Evolutionary conservation across 257 asterid genomes (phyloP), one percentile per base, ranked within the genome.

Genomic region (Ehretia macrophylla): DNA sequence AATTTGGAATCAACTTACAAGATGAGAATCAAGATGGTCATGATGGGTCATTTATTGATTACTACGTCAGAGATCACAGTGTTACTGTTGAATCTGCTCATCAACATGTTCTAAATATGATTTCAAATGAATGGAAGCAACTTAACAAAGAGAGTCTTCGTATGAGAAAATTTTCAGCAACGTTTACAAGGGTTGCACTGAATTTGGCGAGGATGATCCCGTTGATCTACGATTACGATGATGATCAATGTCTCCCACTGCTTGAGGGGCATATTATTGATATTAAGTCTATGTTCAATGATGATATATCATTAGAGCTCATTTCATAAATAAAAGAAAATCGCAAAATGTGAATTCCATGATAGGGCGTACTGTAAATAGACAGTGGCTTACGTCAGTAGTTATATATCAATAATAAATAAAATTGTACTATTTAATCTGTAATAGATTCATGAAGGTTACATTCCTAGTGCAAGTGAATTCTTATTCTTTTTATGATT

Each of bases 151-250:
- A 71, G 56, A 71, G 69, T 42, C 69, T 65, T 17, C 0, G 19
- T 45, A 58, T 65, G 10, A 58, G 55, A 17, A 44, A 58, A 11
- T 13, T 64, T 20, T 20, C 65, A 4, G 21, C 62, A 8, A 32
- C 63, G 4, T 68, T 71, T 9, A 19, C n/a, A 47, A 68, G 56
- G 61, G 81, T 70, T 12, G 59, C 67, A 50, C 84, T 79, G 35
- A 79, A 79, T 69, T 51, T 56, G 17, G 79, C 81, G 32, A 68
- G 79, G 22, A 75, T 75, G 77, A 62, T 72, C 1, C 58, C 81
- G 11, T 55, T 65, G 47, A 59, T 69, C 66, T 75, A 78, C 51
- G 54, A 49, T 17, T 72, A 79, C n/a, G 67, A 55, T 17, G 59
- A 75, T 58, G 72, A 69, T 51, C 60, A 21, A 17, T 75, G 63